phyloP scores from a whole-genome alignment of 1,284 basidiomycete species.

The Polyporus tsugae region DNA sequence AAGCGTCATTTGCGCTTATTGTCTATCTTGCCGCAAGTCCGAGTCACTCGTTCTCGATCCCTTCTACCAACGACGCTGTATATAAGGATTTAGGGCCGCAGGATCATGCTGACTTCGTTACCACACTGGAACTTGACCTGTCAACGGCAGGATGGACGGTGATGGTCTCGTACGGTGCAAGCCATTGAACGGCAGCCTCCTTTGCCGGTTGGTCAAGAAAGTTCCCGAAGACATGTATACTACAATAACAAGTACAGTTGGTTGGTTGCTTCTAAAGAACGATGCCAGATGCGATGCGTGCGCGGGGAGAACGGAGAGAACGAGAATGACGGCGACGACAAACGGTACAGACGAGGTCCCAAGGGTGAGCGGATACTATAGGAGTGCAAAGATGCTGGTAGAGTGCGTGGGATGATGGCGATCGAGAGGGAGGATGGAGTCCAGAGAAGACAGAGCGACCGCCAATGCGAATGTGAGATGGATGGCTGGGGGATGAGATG shows the following conservation, averaged over 20 bases:
- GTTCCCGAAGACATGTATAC: conserved; percentile 6
- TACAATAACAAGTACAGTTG: conserved; percentile 14
- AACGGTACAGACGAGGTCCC: conserved; percentile 5
- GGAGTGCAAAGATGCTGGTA: background rate
- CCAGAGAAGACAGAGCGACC: background rate
- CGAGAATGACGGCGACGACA: background rate
- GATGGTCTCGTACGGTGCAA: too few species aligned
- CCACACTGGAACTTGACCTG: too few species aligned
- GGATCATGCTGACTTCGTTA: too few species aligned
- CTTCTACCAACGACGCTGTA: too few species aligned
- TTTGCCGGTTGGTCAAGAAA: background rate
- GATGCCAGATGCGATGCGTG: conserved; percentile 8
- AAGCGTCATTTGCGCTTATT: too few species aligned
- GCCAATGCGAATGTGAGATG: conserved; percentile 1
- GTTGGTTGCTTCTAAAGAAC: conserved; percentile 9
- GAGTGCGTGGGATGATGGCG: background rate
- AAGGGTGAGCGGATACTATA: background rate
- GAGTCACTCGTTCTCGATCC: too few species aligned
- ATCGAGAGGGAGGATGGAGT: background rate
- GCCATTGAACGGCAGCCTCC: too few species aligned
- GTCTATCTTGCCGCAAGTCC: too few species aligned
- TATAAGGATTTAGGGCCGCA: too few species aligned
- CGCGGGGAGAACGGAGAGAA: background rate
- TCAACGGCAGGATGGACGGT: background rate
- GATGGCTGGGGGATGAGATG: background rate